Conservation (phyloP, 441 rosid species). For the Populus hybrid region DNA sequence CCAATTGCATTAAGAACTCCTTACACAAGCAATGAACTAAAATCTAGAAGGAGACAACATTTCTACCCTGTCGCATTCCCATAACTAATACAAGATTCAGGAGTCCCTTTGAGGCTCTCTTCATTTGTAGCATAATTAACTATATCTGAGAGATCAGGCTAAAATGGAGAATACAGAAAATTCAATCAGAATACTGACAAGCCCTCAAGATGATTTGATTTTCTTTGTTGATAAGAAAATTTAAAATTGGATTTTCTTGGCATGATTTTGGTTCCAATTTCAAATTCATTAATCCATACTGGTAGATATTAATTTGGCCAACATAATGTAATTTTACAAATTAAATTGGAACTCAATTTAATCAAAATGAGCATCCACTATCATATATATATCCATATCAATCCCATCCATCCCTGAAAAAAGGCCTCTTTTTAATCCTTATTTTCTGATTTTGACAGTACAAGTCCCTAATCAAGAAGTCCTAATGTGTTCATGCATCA, state of each 20-base stretch:
- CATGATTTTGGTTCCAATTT: background rate
- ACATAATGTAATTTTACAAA: background rate
- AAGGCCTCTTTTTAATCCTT: too few relatives aligned
- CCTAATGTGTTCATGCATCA: constrained; percentile 12
- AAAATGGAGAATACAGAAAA: too few relatives aligned
- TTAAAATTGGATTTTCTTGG: background rate
- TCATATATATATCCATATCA: too few relatives aligned
- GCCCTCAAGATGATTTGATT: background rate
- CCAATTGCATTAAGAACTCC: background rate
- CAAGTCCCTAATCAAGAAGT: background rate
- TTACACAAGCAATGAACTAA: background rate
- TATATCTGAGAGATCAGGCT: too few relatives aligned
- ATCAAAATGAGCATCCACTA: background rate
- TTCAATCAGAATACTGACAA: background rate
- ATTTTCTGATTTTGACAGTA: too few relatives aligned
- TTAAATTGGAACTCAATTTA: background rate
- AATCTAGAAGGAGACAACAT: background rate
- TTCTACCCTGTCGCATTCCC: background rate
- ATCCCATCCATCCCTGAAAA: background rate
- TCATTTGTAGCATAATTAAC: background rate
- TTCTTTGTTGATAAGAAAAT: background rate
- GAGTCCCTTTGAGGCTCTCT: background rate
- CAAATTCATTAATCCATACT: background rate
- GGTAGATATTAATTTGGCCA: background rate
- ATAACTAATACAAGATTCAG: background rate